phyloP scores from a whole-genome alignment of 2,329 filamentous ascomycete genomes.

The Aspergillus phoenicis region DNA sequence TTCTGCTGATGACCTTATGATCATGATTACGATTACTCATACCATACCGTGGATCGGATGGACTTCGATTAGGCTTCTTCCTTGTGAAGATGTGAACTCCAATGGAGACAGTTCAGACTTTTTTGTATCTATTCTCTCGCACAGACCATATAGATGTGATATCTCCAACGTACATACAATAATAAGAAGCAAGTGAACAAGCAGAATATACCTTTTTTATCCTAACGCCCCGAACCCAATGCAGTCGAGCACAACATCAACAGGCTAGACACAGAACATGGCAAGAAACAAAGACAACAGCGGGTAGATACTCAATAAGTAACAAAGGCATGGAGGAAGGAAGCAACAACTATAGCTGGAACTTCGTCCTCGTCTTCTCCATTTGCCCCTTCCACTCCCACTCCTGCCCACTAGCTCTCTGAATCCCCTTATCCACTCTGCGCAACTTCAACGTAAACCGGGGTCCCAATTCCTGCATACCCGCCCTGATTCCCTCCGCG shows the following conservation, averaged over 20 bases:
- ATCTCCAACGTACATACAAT: not conserved
- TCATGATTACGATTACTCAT: too few relatives aligned
- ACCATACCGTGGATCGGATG: too few relatives aligned
- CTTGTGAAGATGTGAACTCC: not conserved
- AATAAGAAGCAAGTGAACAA: not conserved
- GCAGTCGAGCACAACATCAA: conserved; percentile 4
- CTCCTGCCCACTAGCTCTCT: conserved; percentile 72
- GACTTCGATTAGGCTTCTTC: too few relatives aligned
- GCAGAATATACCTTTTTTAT: not conserved
- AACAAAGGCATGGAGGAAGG: conserved; percentile 12
- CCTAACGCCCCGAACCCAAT: conserved; percentile 7
- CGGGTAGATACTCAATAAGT: not conserved
- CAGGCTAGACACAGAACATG: not conserved
- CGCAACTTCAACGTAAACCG: conserved; percentile 83
- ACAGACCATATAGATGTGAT: not conserved
- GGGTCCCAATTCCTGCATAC: conserved; percentile 87
- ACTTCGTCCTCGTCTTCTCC: conserved; percentile 92
- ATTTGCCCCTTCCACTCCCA: conserved; percentile 97
- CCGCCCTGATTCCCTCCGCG: conserved; percentile 81
- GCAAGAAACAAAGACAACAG: not conserved
- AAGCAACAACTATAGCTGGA: conserved; percentile 68
- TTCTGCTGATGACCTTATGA: too few relatives aligned
- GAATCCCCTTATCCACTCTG: conserved; percentile 88
- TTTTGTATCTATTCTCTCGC: not conserved
- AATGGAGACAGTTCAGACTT: not conserved